Evolutionary conservation across 2,329 filamentous ascomycete species (phyloP), one percentile per base, ranked within the genome.

Genomic region (Monosporascus sp.): DNA sequence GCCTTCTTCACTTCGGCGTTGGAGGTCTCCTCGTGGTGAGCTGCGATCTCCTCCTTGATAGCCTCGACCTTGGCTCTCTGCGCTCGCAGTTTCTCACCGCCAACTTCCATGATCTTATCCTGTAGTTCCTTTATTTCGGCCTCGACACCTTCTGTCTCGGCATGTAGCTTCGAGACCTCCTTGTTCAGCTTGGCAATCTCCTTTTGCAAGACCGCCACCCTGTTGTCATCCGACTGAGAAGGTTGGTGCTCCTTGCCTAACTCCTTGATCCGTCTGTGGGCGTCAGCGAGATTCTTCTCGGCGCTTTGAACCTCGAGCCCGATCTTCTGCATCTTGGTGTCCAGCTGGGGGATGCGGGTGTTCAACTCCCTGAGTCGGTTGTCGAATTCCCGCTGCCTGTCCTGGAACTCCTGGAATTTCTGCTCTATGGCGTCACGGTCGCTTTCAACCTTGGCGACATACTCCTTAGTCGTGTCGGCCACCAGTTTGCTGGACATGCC

Each of bases 51-150:
- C 63, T 91, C 88, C 68, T 95, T 96, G 58, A 95, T 76, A 7
- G 86, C 82, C 67, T 97, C 93, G 37, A 99, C 91, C 76, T 89
- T 95, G 56, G 90, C 86, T 63, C 94, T 92, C 68, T 99, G 93
- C 18, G 87, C 83, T 52, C 94, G 87, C 18, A 99, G 84, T 72
- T 90, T 91, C 65, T 97, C 91, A 72, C 94, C 94, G 66, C 94
- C 94, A 58, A 96, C 87, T 71, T 97, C 88, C 94, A 99, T 97
- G 65, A 99, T 99, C 77, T 92, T 96, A 78, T 94, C 87, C 68
- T 99, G 93, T 1, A 99, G 78, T 20, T 80, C 80, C 72, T 96
- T 93, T 72, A 99, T 97, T 70, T 97, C 94, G 26, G 87, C 86
- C 68, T 99, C 94, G 8, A 96, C 85, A 46, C 87, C 94, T 1